Evolutionary conservation across 345 rosid species (phyloP), one percentile per base, ranked within the genome.

Genomic region (Fremontodendron californicum): DNA sequence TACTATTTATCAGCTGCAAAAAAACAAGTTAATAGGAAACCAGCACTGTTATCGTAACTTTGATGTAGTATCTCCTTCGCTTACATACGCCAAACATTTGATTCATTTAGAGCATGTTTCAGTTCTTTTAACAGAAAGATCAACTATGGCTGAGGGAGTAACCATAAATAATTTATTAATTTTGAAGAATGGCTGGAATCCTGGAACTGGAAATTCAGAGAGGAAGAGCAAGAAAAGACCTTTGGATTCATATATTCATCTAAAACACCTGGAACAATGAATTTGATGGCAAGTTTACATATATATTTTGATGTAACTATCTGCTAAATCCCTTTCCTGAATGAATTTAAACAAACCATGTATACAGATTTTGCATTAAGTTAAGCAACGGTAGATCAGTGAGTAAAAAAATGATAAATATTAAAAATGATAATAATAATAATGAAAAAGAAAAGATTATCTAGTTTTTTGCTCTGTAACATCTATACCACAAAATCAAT

Each of bases 401-500:
- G 33, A 57, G 6, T 57, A 25, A 25, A 57, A 54, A 57, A 57
- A 60, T 60, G 13, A 60, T 33, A 45, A 8, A 12, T 45, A 12
- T 12, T 52, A 0, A 52, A 12, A 60, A 63, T 63, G 19, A 64
- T 35, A 37, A 64, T 37, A 11, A n/a, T 0, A 18, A 35, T 13
- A 19, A 27, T 21, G 18, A 35, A 49, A 76, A 73, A 51, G 52
- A 19, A 77, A 75, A 40, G 45, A 48, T 19, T 39, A 21, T 46
- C 76, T 88, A 88, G 73, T 82, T 81, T 90, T 90, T 88, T 49
- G 82, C 79, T 82, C 86, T 87, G 77, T 78, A 88, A 82, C 90
- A 87, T 87, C 94, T 89, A 48, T 39, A 88, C 97, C 91, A 87
- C 80, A 94, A 78, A 75, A 94, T 91, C 65, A 89, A 69, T 78